A percentile compares a stretch with the other conserved stretches of the same genome.
Evolutionary conservation across 768 basidiomycete species (phyloP).

Genomic region (Multifurca ochricompacta): DNA sequence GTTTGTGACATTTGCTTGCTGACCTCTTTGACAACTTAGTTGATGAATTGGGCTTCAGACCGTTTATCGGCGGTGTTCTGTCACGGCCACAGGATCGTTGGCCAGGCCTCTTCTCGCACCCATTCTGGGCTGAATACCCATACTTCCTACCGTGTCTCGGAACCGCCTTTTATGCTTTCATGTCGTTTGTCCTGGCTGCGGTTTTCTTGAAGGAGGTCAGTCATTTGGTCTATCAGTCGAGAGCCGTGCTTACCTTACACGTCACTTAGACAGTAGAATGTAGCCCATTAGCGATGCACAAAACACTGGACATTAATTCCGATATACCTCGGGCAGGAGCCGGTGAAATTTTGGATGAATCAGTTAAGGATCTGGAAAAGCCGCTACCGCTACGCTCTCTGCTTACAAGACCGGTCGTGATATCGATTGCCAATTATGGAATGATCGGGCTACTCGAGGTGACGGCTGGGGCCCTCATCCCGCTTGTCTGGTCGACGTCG

Average conservation of each 20-base stretch:
- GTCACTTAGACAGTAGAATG: constrained; percentile 1
- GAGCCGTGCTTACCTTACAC: background rate
- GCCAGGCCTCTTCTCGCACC: constrained; percentile 16
- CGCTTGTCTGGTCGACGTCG: constrained; percentile 40
- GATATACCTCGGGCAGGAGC: background rate
- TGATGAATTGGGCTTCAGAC: constrained; percentile 1
- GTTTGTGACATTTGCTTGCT: background rate
- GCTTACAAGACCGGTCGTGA: constrained; percentile 6
- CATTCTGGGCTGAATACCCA: constrained; percentile 24
- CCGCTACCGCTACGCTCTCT: background rate
- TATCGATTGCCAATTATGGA: constrained; percentile 4
- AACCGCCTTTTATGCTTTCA: background rate
- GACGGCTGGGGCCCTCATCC: constrained; percentile 19
- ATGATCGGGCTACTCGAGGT: constrained; percentile 9
- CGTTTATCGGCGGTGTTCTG: constrained; percentile 22
- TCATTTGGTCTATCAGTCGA: too few species aligned
- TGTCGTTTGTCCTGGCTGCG: constrained; percentile 9
- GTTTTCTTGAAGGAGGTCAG: constrained; percentile 14
- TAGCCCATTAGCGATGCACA: background rate
- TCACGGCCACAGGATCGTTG: constrained; percentile 24
- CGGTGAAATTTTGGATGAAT: background rate
- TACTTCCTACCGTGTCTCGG: constrained; percentile 24
- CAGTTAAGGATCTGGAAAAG: background rate
- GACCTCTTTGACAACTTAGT: background rate
- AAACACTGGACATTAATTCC: background rate